Evolutionary conservation across 2,329 filamentous ascomycete species (phyloP).

Genomic region (Penicillium sp.): DNA sequence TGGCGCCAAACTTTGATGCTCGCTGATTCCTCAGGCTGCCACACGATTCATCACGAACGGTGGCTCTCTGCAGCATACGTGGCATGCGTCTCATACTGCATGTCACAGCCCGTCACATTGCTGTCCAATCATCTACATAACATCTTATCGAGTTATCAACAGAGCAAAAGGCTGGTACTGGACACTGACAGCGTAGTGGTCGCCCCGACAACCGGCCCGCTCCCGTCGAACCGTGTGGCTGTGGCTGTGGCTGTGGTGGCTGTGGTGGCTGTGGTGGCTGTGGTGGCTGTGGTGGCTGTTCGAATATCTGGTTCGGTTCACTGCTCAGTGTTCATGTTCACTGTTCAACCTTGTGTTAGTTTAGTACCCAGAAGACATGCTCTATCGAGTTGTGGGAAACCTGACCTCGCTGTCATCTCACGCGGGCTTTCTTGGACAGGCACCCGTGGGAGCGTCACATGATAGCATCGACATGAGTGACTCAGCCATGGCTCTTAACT

Average conservation of each 20-base stretch:
- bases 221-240: slow-evolving; percentile 5
- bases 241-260: background rate
- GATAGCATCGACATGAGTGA: background rate
- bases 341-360: too few species aligned
- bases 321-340: too few species aligned
- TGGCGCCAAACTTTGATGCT: background rate
- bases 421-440: background rate
- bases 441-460: background rate
- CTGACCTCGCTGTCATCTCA: background rate
- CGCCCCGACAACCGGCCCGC: slow-evolving; percentile 7
- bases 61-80: too few species aligned
- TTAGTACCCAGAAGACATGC: background rate
- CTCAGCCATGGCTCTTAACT: background rate
- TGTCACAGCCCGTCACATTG: background rate
- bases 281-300: too few species aligned
- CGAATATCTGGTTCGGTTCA: too few species aligned
- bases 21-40: too few species aligned
- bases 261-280: too few species aligned
- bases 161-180: background rate
- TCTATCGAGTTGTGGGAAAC: background rate
- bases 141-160: too few species aligned
- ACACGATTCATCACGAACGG: too few species aligned
- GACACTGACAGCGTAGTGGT: background rate
- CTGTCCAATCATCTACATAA: background rate
- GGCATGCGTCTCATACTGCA: background rate